Conservation (phyloP, 805 yeast genomes). For the Cyberlindnera mississippiensis region DNA sequence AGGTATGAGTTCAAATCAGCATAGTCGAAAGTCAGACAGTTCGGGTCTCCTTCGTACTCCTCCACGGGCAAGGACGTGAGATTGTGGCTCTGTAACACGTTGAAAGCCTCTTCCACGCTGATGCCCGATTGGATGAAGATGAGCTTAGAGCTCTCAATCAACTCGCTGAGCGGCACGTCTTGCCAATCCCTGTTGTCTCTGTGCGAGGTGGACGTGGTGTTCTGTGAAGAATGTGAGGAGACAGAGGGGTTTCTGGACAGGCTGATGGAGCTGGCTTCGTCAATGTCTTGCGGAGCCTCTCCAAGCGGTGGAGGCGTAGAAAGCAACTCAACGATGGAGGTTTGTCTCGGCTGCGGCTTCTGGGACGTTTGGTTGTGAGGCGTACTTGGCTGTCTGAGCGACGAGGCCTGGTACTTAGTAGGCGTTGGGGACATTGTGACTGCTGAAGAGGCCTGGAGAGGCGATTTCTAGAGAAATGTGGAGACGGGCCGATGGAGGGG, state of each 20-base stretch:
- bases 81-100: constrained; percentile 63
- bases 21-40: constrained; percentile 86
- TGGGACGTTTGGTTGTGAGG: constrained; percentile 15
- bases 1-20: constrained; percentile 86
- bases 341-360: constrained; percentile 38
- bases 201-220: constrained; percentile 43
- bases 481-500: too few species aligned
- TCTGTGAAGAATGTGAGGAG: constrained; percentile 51
- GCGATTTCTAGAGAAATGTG: constrained; percentile 6
- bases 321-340: constrained; percentile 70
- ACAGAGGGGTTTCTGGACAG: constrained; percentile 27
- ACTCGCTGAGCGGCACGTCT: constrained; percentile 62
- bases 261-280: constrained; percentile 9
- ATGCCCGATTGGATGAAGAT: constrained; percentile 60
- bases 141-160: constrained; percentile 76
- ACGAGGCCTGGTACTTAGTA: constrained; percentile 33
- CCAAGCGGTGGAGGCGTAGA: constrained; percentile 72
- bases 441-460: background rate
- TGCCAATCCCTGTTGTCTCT: constrained; percentile 60
- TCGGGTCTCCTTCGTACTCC: constrained; percentile 48
- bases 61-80: constrained; percentile 86
- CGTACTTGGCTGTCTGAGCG: constrained; percentile 29
- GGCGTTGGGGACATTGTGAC: constrained; percentile 22
- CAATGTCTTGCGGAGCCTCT: constrained; percentile 9
- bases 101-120: constrained; percentile 87